Base-by-base conservation (phyloP, 176 grass and related monocot genomes). In the Hordeum marinum region DNA sequence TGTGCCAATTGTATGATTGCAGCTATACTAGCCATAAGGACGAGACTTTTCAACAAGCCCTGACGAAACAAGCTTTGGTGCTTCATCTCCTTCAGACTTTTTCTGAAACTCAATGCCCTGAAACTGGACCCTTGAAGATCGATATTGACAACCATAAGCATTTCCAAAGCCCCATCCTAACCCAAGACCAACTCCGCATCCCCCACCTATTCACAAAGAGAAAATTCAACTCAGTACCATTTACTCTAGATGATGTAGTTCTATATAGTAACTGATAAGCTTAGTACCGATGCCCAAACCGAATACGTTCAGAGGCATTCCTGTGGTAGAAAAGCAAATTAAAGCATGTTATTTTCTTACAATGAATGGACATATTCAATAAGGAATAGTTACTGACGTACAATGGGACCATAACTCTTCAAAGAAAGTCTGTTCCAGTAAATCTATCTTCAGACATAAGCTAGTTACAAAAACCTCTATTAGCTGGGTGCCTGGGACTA, bases 91-190 rank as follows among this genome's bases (percentile, higher is more conserved):
- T 63, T 85, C 60, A 48, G 41, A 24, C 81, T 89, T 92, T 67
- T 94, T 94, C 35, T 76, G 89, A 79, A 92, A 96, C 88, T 96
- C 92, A 85, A 92, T 86, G 54, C 92, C 97, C 64, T 96, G 90
- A 89, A 96, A 96, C 76, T 84, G 82, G 75, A 99, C 91, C 81
- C 89, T 94, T 26, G 97, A 99, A 89, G 86, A 91, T 85, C 88
- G 74, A 78, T 96, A 96, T 69, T 92, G 92, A 76, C 97, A 99
- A 64, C 94, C 97, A 88, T 86, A 92, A 88, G 88, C 97, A 64
- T 79, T 96, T 62, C 94, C 90, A 6, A 99, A 99, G 85, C 97
- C 97, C 94, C 94, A 99, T 72, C 97, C 94, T 58, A 99, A 72
- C 10, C 94, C 97, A 77, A 96, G 59, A 43, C 97, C 97, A 27